Conservation (phyloP, 1,284 basidiomycete species). For the Tilletia caries region DNA sequence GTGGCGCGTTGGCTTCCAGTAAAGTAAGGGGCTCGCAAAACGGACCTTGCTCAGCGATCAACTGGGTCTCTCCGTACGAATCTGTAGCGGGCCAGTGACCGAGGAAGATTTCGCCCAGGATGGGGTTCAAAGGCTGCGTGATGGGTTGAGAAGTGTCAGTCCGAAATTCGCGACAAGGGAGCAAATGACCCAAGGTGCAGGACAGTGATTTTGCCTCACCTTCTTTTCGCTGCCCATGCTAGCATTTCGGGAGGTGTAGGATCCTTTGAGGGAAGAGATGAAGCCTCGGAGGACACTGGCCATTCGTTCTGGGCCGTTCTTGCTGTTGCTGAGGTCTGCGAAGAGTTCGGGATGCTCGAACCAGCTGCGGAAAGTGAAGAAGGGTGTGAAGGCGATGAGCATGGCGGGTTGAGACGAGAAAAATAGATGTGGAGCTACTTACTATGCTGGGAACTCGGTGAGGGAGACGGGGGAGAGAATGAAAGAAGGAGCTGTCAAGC, state of each 20-base stretch:
- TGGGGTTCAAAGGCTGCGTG: constrained; percentile 78
- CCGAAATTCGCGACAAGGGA: no score
- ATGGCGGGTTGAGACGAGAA: not conserved
- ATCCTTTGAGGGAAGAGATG: constrained; percentile 75
- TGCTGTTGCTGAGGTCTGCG: constrained; percentile 35
- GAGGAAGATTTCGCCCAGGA: constrained; percentile 84
- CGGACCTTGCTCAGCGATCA: constrained; percentile 92
- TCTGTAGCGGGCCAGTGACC: constrained; percentile 80
- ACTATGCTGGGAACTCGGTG: constrained; percentile 49
- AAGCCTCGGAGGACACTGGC: constrained; percentile 50
- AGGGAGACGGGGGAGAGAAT: constrained; percentile 56
- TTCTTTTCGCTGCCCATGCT: constrained; percentile 87
- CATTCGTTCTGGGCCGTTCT: constrained; percentile 51
- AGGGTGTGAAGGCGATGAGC: not conserved
- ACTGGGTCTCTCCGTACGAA: constrained; percentile 71
- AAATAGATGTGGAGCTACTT: not conserved
- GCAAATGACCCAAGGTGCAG: constrained; percentile 1
- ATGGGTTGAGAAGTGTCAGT: no score
- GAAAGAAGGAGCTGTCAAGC: constrained; percentile 79
- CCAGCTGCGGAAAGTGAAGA: constrained; percentile 27
- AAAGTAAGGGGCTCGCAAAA: not conserved
- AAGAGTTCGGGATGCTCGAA: constrained; percentile 51
- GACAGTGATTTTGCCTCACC: constrained; percentile 46
- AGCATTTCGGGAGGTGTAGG: constrained; percentile 67
- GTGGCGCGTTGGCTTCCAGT: no score